Evolutionary conservation across 2,329 filamentous ascomycete genomes (phyloP), one percentile per base, ranked within the genome.

Genomic region (Blastomyces emzantsi): DNA sequence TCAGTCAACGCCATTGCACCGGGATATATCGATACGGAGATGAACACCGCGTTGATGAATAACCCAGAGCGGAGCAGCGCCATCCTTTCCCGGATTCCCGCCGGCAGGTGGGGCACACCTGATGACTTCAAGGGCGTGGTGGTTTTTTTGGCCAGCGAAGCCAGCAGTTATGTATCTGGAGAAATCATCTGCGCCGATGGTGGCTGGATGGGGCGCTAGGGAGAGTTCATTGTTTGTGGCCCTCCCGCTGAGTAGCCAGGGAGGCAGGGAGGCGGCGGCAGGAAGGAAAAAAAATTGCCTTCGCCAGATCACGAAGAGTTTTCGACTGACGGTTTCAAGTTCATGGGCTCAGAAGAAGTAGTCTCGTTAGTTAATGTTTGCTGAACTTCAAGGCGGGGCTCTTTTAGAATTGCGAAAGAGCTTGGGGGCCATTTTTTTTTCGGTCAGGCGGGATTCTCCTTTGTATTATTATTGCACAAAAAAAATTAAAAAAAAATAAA

Each of bases 1-100:
- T 90, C 84, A 0, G 91, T 96, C 51, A 96, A 96, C 74, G 90
- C 89, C 8, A 90, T 96, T 72, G 91, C 92, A 1, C 92, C 92
- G 0, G 92, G 92, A 0, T 96, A 96, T 75, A 90, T 96, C 69
- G 89, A 85, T 60, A 96, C 92, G n/a, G 92, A 96, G 65, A 96
- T 96, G 92, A 97, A 96, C 74, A 83, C 82, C 68, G 92, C 91
- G 2, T 76, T 97, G 71, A 84, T 96, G 54, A 83, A 87, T 60
- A 87, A 96, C 74, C 76, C 83, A 70, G 84, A 83, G 68, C 80
- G 92, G 45, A 82, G 89, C 65, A 84, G 81, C 67, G 87, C 87
- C 70, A 96, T 96, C 69, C 82, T 64, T 58, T 41, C 65, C 45
- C 58, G 66, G 25, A 66, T 67, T 54, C 67, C 66, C 28, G 65